Evolutionary conservation across 805 yeast species (phyloP).

Genomic region (Metschnikowia drakensbergensis): DNA sequence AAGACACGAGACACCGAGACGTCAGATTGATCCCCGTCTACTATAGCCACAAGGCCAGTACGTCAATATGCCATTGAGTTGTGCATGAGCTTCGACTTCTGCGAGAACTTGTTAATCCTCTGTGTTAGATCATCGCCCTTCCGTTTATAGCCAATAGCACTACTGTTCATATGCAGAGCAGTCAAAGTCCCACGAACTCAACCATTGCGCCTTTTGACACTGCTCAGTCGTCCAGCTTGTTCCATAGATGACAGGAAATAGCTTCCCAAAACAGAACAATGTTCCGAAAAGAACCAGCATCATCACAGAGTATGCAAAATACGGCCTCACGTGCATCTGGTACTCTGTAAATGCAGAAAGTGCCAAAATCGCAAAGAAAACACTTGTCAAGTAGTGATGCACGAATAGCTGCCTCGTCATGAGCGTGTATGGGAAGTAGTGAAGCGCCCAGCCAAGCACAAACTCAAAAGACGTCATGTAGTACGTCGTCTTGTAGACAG

Average conservation of each 20-base stretch:
- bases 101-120: too few species aligned
- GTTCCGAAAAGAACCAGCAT: slow-evolving; percentile 17
- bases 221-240: slow-evolving; percentile 39
- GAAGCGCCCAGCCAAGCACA: slow-evolving; percentile 54
- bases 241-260: slow-evolving; percentile 47
- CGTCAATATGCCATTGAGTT: too few species aligned
- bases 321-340: slow-evolving; percentile 26
- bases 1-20: too few species aligned
- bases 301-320: slow-evolving; percentile 26
- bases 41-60: too few species aligned
- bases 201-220: slow-evolving; percentile 37
- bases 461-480: slow-evolving; percentile 31
- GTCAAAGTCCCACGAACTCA: slow-evolving; percentile 42
- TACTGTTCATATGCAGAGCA: slow-evolving; percentile 24
- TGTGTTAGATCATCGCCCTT: too few species aligned
- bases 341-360: slow-evolving; percentile 45
- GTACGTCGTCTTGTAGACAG: slow-evolving; percentile 12
- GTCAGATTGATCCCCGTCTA: too few species aligned
- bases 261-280: slow-evolving; percentile 24
- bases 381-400: slow-evolving; percentile 48
- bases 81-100: too few species aligned
- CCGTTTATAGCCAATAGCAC: neutral
- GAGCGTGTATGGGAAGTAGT: slow-evolving; percentile 53
- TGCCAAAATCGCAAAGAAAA: slow-evolving; percentile 46
- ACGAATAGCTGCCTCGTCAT: slow-evolving; percentile 38